Evolutionary conservation across 352 stramenopile genomes (phyloP), one percentile per base, ranked within the genome.

Genomic region (Globisporangium nodosum): DNA sequence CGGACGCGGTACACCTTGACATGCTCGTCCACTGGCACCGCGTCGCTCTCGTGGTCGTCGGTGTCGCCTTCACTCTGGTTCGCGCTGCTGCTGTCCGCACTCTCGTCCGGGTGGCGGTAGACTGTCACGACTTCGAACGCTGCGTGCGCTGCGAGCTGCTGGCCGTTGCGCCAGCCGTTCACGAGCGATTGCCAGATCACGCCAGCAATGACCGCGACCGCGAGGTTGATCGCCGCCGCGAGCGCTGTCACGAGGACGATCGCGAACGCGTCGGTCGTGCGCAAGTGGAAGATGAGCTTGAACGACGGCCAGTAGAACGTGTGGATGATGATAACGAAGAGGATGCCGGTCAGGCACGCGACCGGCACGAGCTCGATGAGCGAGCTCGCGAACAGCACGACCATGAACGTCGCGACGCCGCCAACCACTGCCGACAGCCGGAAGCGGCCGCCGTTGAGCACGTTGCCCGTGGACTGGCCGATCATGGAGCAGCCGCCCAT

Each of bases 401-500:
- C 78, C n/a, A 77, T 52, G 54, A 89, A 88, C 3, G 73, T 90
- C 18, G 55, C 66, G 18, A 96, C n/a, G 3, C 73, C 88, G 31
- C 80, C 62, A 24, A 88, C 65, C 30, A 90, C 82, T 2, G 75
- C 77, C 35, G 78, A 92, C 1, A 97, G 60, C 1, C 89, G 76
- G 56, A 83, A 71, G 27, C 72, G 71, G 3, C 72, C 89, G 47
- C 89, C 89, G 68, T 96, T 96, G 51, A 94, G 64, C 39, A 96
- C 78, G 57, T 96, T 97, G 42, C 91, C 88, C 13, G 86, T 95
- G 1, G 86, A 96, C 75, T 96, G 96, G 5, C 93, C 96, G 52
- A 98, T 97, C 61, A 98, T 93, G 9, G 91, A 96, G 65, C 92
- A 97, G 33, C 94, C 94, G 56, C 92, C 96, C 80, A 98, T 97